Evolutionary conservation across 1,284 basidiomycete genomes (phyloP).

Genomic region (Rhodotorula glutinis): DNA sequence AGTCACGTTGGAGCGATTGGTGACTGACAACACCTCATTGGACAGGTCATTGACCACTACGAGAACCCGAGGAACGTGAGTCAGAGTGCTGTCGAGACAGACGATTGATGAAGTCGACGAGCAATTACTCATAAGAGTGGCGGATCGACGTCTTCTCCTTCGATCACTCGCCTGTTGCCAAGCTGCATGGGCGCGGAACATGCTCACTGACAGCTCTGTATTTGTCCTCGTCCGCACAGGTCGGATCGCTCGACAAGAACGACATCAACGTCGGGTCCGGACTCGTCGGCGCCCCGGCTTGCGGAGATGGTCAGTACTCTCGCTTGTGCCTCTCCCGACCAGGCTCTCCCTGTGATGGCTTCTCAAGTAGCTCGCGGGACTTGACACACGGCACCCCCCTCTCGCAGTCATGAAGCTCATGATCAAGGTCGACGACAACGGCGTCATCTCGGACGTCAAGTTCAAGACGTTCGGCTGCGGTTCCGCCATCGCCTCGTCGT

Average conservation of each 20-base stretch:
- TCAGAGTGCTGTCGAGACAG: constrained; percentile 43
- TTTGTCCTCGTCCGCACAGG: constrained; percentile 55
- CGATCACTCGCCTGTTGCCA: not conserved
- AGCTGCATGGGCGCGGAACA: too few species aligned
- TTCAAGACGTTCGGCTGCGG: constrained; percentile 99
- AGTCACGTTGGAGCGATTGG: not conserved
- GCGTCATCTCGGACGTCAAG: constrained; percentile 95
- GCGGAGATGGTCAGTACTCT: constrained; percentile 56
- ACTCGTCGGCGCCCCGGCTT: constrained; percentile 96
- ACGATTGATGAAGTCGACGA: too few species aligned
- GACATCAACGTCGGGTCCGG: constrained; percentile 93
- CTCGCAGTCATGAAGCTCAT: constrained; percentile 95
- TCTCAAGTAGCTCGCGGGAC: too few species aligned
- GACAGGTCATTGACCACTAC: constrained; percentile 61
- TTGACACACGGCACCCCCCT: too few species aligned
- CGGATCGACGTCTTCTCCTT: not conserved
- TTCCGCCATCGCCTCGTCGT: constrained; percentile 93
- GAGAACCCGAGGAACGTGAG: constrained; percentile 89
- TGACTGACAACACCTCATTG: not conserved
- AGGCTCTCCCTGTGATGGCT: not conserved
- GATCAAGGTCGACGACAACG: constrained; percentile 89
- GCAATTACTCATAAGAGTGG: not conserved
- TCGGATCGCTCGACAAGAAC: constrained; percentile 89
- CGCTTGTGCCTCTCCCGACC: not conserved
- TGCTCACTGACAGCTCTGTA: constrained; percentile 49